A percentile compares a stretch with the other conserved stretches of the same genome.
phyloP scores from a whole-genome alignment of 225 moss, liverwort and hornwort species.

The Anthoceros angustus region DNA sequence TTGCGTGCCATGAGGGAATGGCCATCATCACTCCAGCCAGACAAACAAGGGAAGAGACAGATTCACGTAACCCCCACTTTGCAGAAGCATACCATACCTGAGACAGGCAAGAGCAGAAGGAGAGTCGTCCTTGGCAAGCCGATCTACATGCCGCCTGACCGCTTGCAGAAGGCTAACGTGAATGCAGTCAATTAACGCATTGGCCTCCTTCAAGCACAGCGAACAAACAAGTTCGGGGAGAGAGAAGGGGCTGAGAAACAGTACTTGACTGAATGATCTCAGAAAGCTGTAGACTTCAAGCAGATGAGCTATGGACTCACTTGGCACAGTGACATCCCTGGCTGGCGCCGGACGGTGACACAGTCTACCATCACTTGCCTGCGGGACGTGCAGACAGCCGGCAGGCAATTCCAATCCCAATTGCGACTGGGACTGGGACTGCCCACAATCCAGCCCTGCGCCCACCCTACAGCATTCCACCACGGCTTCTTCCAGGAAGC shows the following conservation, averaged over 20 bases:
- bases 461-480: neutral
- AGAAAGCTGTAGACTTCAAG: constrained; percentile 81
- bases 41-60: neutral
- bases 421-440: neutral
- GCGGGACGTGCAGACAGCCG: neutral
- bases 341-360: neutral
- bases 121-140: constrained; percentile 19
- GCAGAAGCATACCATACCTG: constrained; percentile 14
- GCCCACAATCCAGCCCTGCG: too few relatives aligned
- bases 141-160: constrained; percentile 57
- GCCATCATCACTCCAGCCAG: neutral
- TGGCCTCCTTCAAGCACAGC: constrained; percentile 34
- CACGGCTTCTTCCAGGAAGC: neutral
- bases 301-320: constrained; percentile 41
- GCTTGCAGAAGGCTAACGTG: constrained; percentile 66
- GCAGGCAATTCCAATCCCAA: neutral
- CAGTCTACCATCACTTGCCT: neutral
- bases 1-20: constrained; percentile 6
- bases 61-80: neutral
- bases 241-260: constrained; percentile 83
- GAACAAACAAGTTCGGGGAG: constrained; percentile 67
- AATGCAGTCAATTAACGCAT: constrained; percentile 51
- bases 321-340: constrained; percentile 25
- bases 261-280: constrained; percentile 76
- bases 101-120: constrained; percentile 26